Base-by-base conservation (phyloP, 305 asterid genomes). In the Striga hermonthica region DNA sequence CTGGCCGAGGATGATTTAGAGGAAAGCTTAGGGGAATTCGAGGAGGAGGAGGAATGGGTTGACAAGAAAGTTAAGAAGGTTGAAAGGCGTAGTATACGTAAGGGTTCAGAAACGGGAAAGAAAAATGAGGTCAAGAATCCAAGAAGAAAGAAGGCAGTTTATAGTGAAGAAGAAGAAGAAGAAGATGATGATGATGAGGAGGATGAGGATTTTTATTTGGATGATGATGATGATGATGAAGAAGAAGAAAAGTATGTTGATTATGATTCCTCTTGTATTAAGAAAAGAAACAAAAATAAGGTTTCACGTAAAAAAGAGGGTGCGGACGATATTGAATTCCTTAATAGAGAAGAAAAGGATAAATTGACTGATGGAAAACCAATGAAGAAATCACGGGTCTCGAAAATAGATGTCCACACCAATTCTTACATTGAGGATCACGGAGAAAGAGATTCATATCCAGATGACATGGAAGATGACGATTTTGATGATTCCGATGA, bases 1-100 rank as follows among this genome's bases (percentile, higher is more conserved):
- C 81, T 86, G 52, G 87, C 83, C 10, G 95, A 78, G 66, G 95
- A 86, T 80, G 96, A 83, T 64, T 75, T 81, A 7, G 87, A 78
- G 15, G 89, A 76, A 50, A 81, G 84, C 66, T 70, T 79, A n/a
- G 80, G 79, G 16, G 78, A 72, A 60, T 67, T 76, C 52, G 77
- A 69, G 65, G 84, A 80, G 35, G 89, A 70, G 9, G 82, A 69
- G 44, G 79, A 75, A 65, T 74, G 77, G 81, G 73, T 65, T 4
- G 67, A 72, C 57, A 80, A 78, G 80, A 83, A 68, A 81, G 78
- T 69, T 73, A 79, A 76, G 68, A 86, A 78, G 77, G 74, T 43
- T 62, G 77, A 74, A 68, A 70, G 55, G 62, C 62, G 75, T 13
- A 74, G 60, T 62, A 71, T 62, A 49, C 58, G 65, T 49, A 77